Percentiles rank a stretch among this genome's conserved stretches.
Evolutionary conservation across 352 stramenopile genomes (phyloP).

Genomic region (Porosira glacialis): DNA sequence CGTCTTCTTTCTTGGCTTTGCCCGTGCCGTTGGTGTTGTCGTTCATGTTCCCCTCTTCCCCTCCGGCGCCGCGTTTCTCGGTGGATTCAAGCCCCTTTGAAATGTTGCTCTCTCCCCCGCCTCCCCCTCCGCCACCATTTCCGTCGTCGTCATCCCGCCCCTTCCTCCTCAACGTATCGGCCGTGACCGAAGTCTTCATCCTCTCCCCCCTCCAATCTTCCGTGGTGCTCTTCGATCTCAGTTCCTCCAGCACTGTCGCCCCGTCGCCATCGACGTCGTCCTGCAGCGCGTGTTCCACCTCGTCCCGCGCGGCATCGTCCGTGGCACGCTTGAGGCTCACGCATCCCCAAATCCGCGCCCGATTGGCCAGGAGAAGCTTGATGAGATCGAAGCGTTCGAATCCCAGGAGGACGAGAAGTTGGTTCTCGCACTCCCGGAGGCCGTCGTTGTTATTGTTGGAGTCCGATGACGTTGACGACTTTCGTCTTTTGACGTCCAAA

Average conservation of each 20-base stretch:
- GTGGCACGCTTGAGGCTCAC: slow-evolving; percentile 94
- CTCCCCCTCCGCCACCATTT: slow-evolving; percentile 10
- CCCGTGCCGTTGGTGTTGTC: not conserved
- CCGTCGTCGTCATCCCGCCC: slow-evolving; percentile 19
- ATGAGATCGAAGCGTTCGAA: slow-evolving; percentile 99
- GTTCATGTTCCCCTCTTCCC: slow-evolving; percentile 27
- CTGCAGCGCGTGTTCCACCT: slow-evolving; percentile 88
- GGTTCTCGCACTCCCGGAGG: slow-evolving; percentile 91
- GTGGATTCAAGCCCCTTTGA: slow-evolving; percentile 66
- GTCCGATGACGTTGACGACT: too few relatives aligned
- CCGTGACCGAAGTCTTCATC: slow-evolving; percentile 40
- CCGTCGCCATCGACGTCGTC: slow-evolving; percentile 85
- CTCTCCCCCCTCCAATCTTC: slow-evolving; percentile 93
- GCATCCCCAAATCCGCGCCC: slow-evolving; percentile 93
- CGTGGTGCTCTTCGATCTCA: slow-evolving; percentile 85
- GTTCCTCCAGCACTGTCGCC: slow-evolving; percentile 85
- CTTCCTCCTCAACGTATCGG: slow-evolving; percentile 55
- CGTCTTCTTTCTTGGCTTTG: slow-evolving; percentile 1
- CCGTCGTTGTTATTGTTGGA: not conserved
- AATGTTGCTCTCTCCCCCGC: slow-evolving; percentile 38
- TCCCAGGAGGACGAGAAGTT: slow-evolving; percentile 93
- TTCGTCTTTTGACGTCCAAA: slow-evolving; percentile 71
- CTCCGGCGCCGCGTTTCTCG: slow-evolving; percentile 30
- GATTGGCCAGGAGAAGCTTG: slow-evolving; percentile 94
- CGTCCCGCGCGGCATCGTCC: slow-evolving; percentile 84